Evolutionary conservation across 805 yeast species (phyloP).

Genomic region (Candida morakotiae): DNA sequence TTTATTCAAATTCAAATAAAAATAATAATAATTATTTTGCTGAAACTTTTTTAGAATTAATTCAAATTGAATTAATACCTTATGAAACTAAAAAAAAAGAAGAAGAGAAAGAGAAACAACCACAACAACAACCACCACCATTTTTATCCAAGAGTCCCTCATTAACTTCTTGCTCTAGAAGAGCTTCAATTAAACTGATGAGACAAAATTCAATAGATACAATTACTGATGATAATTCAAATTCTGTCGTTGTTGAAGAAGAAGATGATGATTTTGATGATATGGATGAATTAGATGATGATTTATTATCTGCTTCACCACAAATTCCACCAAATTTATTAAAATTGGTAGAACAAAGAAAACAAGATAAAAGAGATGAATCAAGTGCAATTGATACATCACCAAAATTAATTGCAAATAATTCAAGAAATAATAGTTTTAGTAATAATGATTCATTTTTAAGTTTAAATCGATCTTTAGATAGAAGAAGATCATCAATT

Average conservation of each 20-base stretch:
- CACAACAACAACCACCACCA: background rate
- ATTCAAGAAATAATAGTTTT: constrained; percentile 19
- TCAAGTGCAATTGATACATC: constrained; percentile 17
- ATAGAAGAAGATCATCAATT: constrained; percentile 16
- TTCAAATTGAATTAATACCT: constrained; percentile 51
- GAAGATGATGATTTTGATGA: constrained; percentile 23
- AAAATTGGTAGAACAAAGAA: constrained; percentile 48
- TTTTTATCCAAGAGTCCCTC: background rate
- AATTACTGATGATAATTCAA: background rate
- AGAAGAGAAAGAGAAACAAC: too few species aligned
- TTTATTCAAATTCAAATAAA: constrained; percentile 54
- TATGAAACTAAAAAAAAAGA: constrained; percentile 17
- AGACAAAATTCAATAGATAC: constrained; percentile 5
- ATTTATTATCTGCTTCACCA: constrained; percentile 56
- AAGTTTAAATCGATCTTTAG: constrained; percentile 16
- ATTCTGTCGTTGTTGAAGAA: too few species aligned
- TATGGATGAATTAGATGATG: constrained; percentile 43
- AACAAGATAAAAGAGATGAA: constrained; percentile 22
- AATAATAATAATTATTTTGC: constrained; percentile 61
- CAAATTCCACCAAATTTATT: constrained; percentile 63
- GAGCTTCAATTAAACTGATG: constrained; percentile 2
- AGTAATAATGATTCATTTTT: constrained; percentile 14
- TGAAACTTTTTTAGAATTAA: constrained; percentile 76
- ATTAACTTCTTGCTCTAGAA: background rate
- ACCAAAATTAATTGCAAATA: constrained; percentile 2